These are phyloP conservation scores for Apiospora saccharicola DNA, from an alignment of 2,329 filamentous ascomycete genomes.

Conservation along the genomic window DNA sequence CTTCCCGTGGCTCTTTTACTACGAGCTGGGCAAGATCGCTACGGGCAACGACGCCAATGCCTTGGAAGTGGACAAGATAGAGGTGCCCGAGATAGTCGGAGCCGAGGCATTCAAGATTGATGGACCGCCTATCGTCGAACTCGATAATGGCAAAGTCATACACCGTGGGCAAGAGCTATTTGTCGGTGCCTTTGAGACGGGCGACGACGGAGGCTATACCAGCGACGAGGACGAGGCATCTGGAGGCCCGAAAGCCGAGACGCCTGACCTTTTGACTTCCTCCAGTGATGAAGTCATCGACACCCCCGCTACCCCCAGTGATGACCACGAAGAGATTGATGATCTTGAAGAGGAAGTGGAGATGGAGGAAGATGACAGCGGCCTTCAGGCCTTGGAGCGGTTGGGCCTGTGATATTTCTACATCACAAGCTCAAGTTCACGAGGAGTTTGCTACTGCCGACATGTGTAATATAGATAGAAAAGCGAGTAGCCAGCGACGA, in stretches of 20 bases:
- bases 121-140: conserved; percentile 19
- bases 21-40: conserved; percentile 75
- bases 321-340: conserved; percentile 13
- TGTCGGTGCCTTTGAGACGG: conserved; percentile 19
- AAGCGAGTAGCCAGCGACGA: not conserved
- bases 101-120: not conserved
- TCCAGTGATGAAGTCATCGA: not conserved
- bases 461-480: not conserved
- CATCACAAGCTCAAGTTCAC: not conserved
- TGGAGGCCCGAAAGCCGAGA: not conserved
- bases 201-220: not conserved
- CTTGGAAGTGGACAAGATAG: conserved; percentile 44
- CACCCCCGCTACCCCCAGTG: not conserved
- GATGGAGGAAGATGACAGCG: not conserved
- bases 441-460: not conserved
- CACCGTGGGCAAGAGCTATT: conserved; percentile 25
- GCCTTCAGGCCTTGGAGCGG: conserved; percentile 13
- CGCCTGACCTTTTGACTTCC: not conserved
- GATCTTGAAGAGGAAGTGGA: conserved; percentile 19
- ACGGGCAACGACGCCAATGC: conserved; percentile 34
- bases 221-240: not conserved
- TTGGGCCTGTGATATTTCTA: not conserved
- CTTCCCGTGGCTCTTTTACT: conserved; percentile 90
- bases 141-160: conserved; percentile 17
- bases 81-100: conserved; percentile 33